Percentiles rank a stretch among this genome's conserved stretches.
Evolutionary conservation across 2,329 filamentous ascomycete genomes (phyloP).

Genomic region (Hypoxylon sp.): DNA sequence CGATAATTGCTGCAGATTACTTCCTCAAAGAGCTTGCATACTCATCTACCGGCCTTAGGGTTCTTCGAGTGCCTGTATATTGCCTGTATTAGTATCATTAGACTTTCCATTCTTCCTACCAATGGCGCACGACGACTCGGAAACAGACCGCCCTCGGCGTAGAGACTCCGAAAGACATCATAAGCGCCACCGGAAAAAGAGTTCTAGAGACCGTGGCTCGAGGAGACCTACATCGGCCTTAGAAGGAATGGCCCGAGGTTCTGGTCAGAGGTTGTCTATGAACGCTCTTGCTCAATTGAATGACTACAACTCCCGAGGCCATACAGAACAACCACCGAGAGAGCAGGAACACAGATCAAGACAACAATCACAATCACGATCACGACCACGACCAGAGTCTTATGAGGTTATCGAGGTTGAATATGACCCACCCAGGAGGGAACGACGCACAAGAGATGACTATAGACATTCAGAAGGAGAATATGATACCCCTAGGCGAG

Average conservation of each 20-base stretch:
- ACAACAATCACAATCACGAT: slow-evolving; percentile 35
- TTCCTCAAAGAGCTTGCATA: slow-evolving; percentile 48
- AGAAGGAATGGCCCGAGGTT: slow-evolving; percentile 54
- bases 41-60: slow-evolving; percentile 9
- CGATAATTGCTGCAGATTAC: slow-evolving; percentile 44
- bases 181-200: slow-evolving; percentile 57
- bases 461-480: slow-evolving; percentile 48
- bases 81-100: slow-evolving; percentile 20
- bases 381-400: slow-evolving; percentile 51
- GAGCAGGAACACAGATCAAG: slow-evolving; percentile 60
- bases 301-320: slow-evolving; percentile 66
- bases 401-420: slow-evolving; percentile 42
- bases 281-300: slow-evolving; percentile 77
- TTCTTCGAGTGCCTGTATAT: slow-evolving; percentile 6
- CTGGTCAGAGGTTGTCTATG: slow-evolving; percentile 57
- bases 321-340: slow-evolving; percentile 57
- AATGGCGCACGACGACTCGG: slow-evolving; percentile 55
- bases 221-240: slow-evolving; percentile 54
- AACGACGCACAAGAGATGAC: slow-evolving; percentile 42
- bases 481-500: slow-evolving; percentile 40
- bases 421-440: slow-evolving; percentile 43
- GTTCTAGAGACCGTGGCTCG: slow-evolving; percentile 53
- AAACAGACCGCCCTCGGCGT: slow-evolving; percentile 46
- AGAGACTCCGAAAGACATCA: slow-evolving; percentile 50
- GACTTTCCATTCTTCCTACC: slow-evolving; percentile 24